Evolutionary conservation across 2,329 filamentous ascomycete species (phyloP).

Genomic region (Talaromyces amestolkiae): DNA sequence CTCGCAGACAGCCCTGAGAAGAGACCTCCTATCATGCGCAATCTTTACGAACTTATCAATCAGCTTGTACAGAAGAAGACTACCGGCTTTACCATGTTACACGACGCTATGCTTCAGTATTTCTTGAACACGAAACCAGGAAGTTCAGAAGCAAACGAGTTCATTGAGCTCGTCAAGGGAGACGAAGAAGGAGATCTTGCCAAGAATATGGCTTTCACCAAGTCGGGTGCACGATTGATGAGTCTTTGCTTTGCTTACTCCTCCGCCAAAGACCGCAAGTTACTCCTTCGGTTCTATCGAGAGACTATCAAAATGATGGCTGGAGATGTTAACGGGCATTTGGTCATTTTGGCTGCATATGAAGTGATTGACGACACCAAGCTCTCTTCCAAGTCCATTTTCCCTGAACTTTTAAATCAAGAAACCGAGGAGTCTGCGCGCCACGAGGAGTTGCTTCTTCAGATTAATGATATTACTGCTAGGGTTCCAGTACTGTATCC

Average conservation of each 20-base stretch:
- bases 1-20: slow-evolving; percentile 78
- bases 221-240: slow-evolving; percentile 77
- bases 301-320: slow-evolving; percentile 85
- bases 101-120: slow-evolving; percentile 98
- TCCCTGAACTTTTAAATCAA: slow-evolving; percentile 79
- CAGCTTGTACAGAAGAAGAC: slow-evolving; percentile 92
- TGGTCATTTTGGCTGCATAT: slow-evolving; percentile 78
- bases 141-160: slow-evolving; percentile 79
- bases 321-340: slow-evolving; percentile 72
- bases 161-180: slow-evolving; percentile 84
- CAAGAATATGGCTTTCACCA: slow-evolving; percentile 95
- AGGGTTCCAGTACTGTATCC: slow-evolving; percentile 74
- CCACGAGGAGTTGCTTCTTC: slow-evolving; percentile 45
- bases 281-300: slow-evolving; percentile 84
- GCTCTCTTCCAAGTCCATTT: slow-evolving; percentile 77
- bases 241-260: slow-evolving; percentile 80
- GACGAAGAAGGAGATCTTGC: slow-evolving; percentile 87
- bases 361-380: slow-evolving; percentile 95
- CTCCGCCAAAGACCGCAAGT: slow-evolving; percentile 86
- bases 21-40: slow-evolving; percentile 79
- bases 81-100: slow-evolving; percentile 94
- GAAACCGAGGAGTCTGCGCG: slow-evolving; percentile 44
- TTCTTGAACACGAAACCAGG: slow-evolving; percentile 76
- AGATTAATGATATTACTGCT: slow-evolving; percentile 48
- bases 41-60: slow-evolving; percentile 83